Conservation (phyloP, 2,329 filamentous ascomycete species). For the Cladosporium halotolerans region DNA sequence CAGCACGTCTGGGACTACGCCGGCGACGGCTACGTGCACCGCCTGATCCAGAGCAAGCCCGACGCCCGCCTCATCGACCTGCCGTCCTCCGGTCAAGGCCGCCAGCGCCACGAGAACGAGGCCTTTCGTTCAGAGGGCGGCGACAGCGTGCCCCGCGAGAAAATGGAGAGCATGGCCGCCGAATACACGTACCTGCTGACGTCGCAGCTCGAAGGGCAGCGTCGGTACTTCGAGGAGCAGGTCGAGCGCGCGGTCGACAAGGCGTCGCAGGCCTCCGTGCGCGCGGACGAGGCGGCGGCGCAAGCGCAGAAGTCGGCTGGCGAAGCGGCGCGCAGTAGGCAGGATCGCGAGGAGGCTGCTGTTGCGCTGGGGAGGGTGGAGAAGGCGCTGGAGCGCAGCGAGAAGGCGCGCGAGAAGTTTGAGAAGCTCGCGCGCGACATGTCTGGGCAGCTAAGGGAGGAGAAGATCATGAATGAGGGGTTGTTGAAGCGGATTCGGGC, state of each 20-base stretch:
- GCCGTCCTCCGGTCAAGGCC: constrained; percentile 42
- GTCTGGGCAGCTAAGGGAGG: constrained; percentile 71
- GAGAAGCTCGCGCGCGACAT: constrained; percentile 70
- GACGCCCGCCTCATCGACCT: constrained; percentile 73
- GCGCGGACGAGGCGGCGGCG: constrained; percentile 56
- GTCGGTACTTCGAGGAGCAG: constrained; percentile 89
- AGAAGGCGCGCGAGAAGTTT: constrained; percentile 63
- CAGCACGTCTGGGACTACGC: constrained; percentile 98
- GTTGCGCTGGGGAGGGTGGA: constrained; percentile 64
- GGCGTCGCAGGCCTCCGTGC: constrained; percentile 64
- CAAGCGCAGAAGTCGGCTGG: constrained; percentile 22
- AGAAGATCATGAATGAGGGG: constrained; percentile 76
- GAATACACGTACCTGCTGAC: constrained; percentile 94
- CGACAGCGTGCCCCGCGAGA: constrained; percentile 66
- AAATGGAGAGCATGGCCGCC: constrained; percentile 71
- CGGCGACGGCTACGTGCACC: constrained; percentile 91
- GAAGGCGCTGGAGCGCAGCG: constrained; percentile 63
- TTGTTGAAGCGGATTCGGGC: constrained; percentile 77
- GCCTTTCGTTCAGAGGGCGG: constrained; percentile 39
- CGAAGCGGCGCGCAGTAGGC: constrained; percentile 47
- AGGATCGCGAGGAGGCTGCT: constrained; percentile 44
- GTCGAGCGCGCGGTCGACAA: constrained; percentile 86
- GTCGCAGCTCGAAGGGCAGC: constrained; percentile 85
- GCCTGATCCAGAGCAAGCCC: constrained; percentile 86
- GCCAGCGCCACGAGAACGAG: constrained; percentile 30